Base-by-base conservation (phyloP, 2,329 filamentous ascomycete species). In the Lasiodiplodia hormozganensis region DNA sequence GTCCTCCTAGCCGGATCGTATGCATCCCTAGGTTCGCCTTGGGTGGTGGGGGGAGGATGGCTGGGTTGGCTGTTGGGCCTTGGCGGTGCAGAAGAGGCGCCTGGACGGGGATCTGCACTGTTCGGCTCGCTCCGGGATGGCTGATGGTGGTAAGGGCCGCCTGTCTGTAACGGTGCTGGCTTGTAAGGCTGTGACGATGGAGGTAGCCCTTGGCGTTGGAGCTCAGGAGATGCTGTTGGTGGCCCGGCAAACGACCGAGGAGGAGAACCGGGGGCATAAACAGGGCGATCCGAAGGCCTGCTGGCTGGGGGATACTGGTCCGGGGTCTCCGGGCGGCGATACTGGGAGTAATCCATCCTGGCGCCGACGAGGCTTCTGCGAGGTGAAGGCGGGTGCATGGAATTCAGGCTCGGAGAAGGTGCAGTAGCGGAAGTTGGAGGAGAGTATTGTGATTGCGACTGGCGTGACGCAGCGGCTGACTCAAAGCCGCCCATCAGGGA, bases 401-500 rank as follows among this genome's bases (percentile, higher is more conserved):
- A 77, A 64, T 74, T 76, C 66, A 76, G 78, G 28, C 76, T 73
- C 40, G 78, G 76, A 14, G 80, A 79, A 51, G 80, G 77, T 72
- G 75, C 75, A 34, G 75, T 73, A 62, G 77, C 72, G 67, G 70
- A 70, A 34, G 68, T 70, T 16, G 81, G 79, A 66, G 85, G 84
- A 70, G 83, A 82, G 72, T 85, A 82, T 69, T 86, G 82, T 64
- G 75, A 79, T 68, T 73, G 70, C 65, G 75, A 79, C 69, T 73
- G 70, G 69, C 76, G 76, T 54, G 70, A 65, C 77, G 78, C 64
- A 79, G 77, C 71, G 76, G 78, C 74, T 77, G 79, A 74, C 83
- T 82, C 78, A 84, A 84, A 76, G 79, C 78, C 83, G 69, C 89
- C 90, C 69, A 92, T 85, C 79, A 92, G 87, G 54, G 89, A 89